Base-by-base conservation (phyloP, 345 rosid species). In the Citrus medica region DNA sequence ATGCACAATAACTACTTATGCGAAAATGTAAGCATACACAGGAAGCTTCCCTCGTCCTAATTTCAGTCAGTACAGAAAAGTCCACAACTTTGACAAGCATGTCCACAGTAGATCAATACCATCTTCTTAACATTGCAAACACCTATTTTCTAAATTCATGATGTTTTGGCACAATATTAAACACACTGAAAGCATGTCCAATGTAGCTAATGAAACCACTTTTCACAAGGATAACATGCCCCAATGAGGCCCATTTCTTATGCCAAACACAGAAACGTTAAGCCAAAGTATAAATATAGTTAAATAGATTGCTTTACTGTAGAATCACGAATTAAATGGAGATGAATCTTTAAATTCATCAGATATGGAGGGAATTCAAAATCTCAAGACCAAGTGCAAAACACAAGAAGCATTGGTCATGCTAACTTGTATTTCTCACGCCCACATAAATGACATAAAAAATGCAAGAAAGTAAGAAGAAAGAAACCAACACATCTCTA, bases 401-500 rank as follows among this genome's bases (percentile, higher is more conserved):
- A 63, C 38, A 32, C 5, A 27, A 9, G 33, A 25, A 71, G 74
- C 53, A n/a, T 5, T 53, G 28, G 63, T 7, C 63, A 72, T 62
- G 63, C 76, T 51, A 63, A 42, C 32, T 30, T 61, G 72, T 38
- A 56, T 35, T 69, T 69, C 37, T 7, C 42, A 42, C 24, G 38
- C 10, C 10, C 14, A 19, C 19, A 19, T 62, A 42, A 51, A 42
- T 77, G 73, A 59, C 30, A 55, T 16, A 40, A 40, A 40, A 40
- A 40, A 40, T 2, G 3, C 25, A 66, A 25, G 27, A 64, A 59
- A 68, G 55, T 28, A 72, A 62, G 10, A 33, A 40, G 30, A 46
- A 69, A 74, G 30, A 78, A 65, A 71, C 63, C 42, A 32, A 22
- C 16, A 55, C 5, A 76, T 66, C 71, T 67, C 42, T 62, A 78